Percentiles rank a stretch among this genome's conserved stretches.
phyloP scores from a whole-genome alignment of 1,284 basidiomycete genomes.

The Thecaphora thlaspeos region DNA sequence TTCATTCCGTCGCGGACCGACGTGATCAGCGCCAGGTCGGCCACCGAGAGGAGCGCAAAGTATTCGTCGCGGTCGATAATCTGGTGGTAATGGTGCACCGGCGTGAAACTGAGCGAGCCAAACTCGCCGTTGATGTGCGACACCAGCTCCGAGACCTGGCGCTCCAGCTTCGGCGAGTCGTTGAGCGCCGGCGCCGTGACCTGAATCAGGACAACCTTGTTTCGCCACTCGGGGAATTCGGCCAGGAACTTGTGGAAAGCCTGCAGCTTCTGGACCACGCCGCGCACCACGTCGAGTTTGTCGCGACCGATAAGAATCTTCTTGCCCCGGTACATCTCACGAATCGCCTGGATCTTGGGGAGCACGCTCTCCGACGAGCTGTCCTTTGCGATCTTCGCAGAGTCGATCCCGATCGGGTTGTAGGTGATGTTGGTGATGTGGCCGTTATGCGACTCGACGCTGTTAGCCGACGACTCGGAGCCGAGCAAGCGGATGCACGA shows the following conservation, averaged over 20 bases:
- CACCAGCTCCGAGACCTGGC: conserved; percentile 90
- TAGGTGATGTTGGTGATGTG: conserved; percentile 81
- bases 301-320: conserved; percentile 99
- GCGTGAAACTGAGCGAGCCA: conserved; percentile 91
- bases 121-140: conserved; percentile 96
- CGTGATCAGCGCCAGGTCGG: conserved; percentile 93
- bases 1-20: conserved; percentile 98
- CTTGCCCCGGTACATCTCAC: conserved; percentile 86
- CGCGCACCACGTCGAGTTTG: conserved; percentile 97
- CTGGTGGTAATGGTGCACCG: conserved; percentile 99
- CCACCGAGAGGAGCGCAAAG: conserved; percentile 91
- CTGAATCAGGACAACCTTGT: conserved; percentile 72
- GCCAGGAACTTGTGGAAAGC: conserved; percentile 92
- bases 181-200: conserved; percentile 93
- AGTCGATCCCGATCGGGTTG: conserved; percentile 97
- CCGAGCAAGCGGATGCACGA: conserved; percentile 95
- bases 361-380: conserved; percentile 76
- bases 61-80: conserved; percentile 92
- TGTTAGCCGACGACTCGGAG: conserved; percentile 75
- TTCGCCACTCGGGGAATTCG: conserved; percentile 93
- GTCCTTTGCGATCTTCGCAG: conserved; percentile 80
- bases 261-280: conserved; percentile 93
- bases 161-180: conserved; percentile 89
- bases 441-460: conserved; percentile 86
- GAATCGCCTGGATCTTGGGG: conserved; percentile 83